phyloP scores from a whole-genome alignment of 345 rosid genomes.

The Ailanthus altissimus region DNA sequence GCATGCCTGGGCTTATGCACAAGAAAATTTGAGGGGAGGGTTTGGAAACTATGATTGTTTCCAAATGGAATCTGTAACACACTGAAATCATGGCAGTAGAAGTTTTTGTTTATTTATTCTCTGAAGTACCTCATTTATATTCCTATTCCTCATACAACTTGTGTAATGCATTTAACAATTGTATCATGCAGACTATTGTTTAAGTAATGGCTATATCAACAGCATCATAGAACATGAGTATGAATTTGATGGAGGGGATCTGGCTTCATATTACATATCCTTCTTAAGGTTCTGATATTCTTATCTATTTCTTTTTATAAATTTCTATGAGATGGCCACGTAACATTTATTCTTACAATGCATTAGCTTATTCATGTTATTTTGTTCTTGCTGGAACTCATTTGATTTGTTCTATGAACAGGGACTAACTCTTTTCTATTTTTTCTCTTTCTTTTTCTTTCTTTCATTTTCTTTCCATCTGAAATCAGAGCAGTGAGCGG shows the following conservation, averaged over 20 bases:
- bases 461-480: slow-evolving; percentile 17
- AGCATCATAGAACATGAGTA: slow-evolving; percentile 51
- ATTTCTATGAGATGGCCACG: slow-evolving; percentile 9
- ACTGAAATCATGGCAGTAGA: not conserved
- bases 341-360: not conserved
- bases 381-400: slow-evolving; percentile 1
- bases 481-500: slow-evolving; percentile 64
- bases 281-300: slow-evolving; percentile 51
- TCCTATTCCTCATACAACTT: slow-evolving; percentile 9
- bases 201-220: slow-evolving; percentile 67
- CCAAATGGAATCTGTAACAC: not conserved
- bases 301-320: slow-evolving; percentile 21
- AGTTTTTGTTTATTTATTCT: not conserved
- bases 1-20: not conserved
- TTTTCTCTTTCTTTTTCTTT: not conserved
- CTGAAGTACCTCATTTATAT: not conserved
- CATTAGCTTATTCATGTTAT: not conserved
- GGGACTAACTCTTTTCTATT: not conserved
- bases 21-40: not conserved
- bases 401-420: slow-evolving; percentile 3
- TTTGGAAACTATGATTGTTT: slow-evolving; percentile 2
- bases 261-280: slow-evolving; percentile 59
- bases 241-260: slow-evolving; percentile 56
- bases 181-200: slow-evolving; percentile 56
- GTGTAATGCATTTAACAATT: slow-evolving; percentile 17